Evolutionary conservation across 768 basidiomycete species (phyloP).

Genomic region (Fistulinella prunicolor): DNA sequence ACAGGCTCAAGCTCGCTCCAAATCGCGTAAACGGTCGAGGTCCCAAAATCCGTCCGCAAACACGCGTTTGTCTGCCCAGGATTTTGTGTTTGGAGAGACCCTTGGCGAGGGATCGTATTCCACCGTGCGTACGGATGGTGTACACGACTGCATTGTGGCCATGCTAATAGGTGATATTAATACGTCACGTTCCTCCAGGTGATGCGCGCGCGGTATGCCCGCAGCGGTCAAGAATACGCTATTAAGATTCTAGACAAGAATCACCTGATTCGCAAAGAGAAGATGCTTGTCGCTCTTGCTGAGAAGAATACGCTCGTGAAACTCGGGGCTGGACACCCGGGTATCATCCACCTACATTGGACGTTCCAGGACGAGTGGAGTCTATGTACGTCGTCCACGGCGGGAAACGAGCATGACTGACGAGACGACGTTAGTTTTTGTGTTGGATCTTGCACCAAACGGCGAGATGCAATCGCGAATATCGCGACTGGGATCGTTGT

Average conservation of each 20-base stretch:
- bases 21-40: conserved; percentile 37
- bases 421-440: conserved; percentile 54
- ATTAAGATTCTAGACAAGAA: conserved; percentile 83
- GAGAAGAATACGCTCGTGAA: conserved; percentile 77
- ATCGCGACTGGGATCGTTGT: conserved; percentile 81
- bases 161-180: conserved; percentile 11
- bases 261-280: conserved; percentile 75
- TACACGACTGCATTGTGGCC: conserved; percentile 1
- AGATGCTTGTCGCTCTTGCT: conserved; percentile 69
- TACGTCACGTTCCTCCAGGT: conserved; percentile 41
- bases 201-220: conserved; percentile 48
- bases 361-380: conserved; percentile 85
- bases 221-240: conserved; percentile 65
- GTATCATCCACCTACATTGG: conserved; percentile 76
- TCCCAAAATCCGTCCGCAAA: conserved; percentile 48
- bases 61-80: conserved; percentile 46
- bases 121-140: conserved; percentile 48
- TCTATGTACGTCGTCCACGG: conserved; percentile 57
- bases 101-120: conserved; percentile 84
- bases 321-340: conserved; percentile 68
- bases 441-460: conserved; percentile 71
- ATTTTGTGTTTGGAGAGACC: conserved; percentile 72
- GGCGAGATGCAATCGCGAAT: conserved; percentile 76
- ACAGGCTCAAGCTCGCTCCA: conserved; percentile 34
- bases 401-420: conserved; percentile 1